Base-by-base conservation (phyloP, 257 asterid genomes). In the Ehretia macrophylla region DNA sequence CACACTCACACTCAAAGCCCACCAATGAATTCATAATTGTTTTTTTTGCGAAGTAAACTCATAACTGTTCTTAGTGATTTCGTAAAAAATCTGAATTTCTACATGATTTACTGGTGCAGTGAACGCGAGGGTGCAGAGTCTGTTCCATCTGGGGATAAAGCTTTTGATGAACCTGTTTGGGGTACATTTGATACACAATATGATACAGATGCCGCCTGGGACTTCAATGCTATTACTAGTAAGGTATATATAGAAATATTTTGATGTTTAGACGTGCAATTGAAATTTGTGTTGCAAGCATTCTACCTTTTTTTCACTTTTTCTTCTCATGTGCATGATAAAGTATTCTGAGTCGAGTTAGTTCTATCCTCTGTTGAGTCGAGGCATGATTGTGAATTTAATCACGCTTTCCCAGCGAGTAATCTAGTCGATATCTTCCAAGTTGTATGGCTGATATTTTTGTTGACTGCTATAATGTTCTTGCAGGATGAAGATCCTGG, bases 151-250 rank as follows among this genome's bases (percentile, higher is more conserved):
- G 63, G 64, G 53, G 75, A 77, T 51, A 73, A 64, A 77, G 35
- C 35, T 27, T 27, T 27, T 27, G 92, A 82, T 66, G 95, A 85
- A 65, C 83, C 94, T 14, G 72, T 72, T 58, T 85, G 95, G 96
- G 96, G 90, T 66, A 62, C 84, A 58, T 80, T 83, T 70, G 96
- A 88, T 75, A 55, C 79, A 51, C 74, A 72, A 72, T 86, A 68
- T 64, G 94, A 90, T 67, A 69, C 86, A 27, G 95, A 78, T 69
- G 74, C 87, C 10, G 76, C 74, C n/a, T 83, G 83, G 86, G 90
- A 91, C 78, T 68, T 73, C 65, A 74, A 42, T 11, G 8, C 16
- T 27, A 27, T 27, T 27, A 27, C 4, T 27, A 27, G 35, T 27
- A 27, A 27, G 35, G 35, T 27, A 27, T 6, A 27, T 27, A 27